phyloP scores from a whole-genome alignment of 176 grass and related monocot genomes.

The Pontederia crassipes region DNA sequence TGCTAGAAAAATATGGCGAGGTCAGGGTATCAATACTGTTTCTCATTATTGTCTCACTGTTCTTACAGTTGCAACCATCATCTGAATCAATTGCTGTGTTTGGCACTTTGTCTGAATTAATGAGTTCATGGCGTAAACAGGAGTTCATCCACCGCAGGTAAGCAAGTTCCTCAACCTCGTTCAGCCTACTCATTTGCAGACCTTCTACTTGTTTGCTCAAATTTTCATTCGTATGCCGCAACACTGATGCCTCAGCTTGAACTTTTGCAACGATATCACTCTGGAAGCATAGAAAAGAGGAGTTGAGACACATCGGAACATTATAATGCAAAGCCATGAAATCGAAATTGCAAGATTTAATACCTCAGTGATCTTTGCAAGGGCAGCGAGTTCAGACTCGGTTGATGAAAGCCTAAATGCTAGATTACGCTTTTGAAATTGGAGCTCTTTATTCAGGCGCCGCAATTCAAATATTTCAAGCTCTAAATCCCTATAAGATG shows the following conservation, averaged over 20 bases:
- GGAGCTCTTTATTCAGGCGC: constrained; percentile 86
- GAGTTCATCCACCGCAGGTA: constrained; percentile 99
- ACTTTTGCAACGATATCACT: constrained; percentile 86
- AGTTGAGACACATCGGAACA: constrained; percentile 16
- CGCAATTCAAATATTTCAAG: constrained; percentile 79
- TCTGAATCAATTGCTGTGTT: constrained; percentile 31
- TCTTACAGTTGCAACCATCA: constrained; percentile 20
- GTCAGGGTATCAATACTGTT: neutral
- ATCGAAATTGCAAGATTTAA: constrained; percentile 13
- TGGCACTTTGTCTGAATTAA: constrained; percentile 65
- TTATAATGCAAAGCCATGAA: neutral
- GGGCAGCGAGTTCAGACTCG: constrained; percentile 77
- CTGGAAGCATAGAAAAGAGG: constrained; percentile 29
- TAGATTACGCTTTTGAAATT: constrained; percentile 89
- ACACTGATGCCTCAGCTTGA: constrained; percentile 80
- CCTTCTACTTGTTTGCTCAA: constrained; percentile 97
- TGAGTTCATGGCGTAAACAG: constrained; percentile 79
- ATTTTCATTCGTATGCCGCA: constrained; percentile 82
- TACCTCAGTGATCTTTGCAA: constrained; percentile 86
- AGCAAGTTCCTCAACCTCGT: constrained; percentile 97
- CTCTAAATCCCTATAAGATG: constrained; percentile 62
- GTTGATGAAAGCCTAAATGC: constrained; percentile 76
- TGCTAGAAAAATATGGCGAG: neutral
- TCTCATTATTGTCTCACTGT: neutral
- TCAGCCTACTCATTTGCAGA: constrained; percentile 83